These are phyloP conservation scores for Micractinium sp. DNA, from an alignment of 139 green algal genomes.

Conservation along the genomic window DNA sequence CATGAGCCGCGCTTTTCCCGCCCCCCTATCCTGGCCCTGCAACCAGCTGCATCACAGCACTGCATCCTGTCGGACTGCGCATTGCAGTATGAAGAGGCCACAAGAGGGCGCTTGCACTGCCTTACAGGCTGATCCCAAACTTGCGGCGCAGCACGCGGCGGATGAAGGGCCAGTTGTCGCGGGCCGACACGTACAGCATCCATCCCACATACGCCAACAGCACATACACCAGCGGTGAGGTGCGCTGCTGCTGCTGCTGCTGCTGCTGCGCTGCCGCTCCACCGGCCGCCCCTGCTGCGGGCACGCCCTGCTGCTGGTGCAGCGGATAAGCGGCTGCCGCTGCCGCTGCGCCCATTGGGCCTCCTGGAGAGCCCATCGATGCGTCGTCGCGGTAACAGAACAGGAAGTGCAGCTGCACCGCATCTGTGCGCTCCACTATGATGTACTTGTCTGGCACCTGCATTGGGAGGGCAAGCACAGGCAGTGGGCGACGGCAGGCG, in stretches of 20 bases:
- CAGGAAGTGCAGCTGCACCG: slow-evolving; percentile 10
- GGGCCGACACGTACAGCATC: not conserved
- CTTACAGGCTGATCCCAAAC: slow-evolving; percentile 4
- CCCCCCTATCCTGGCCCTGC: too few relatives aligned
- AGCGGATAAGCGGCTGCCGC: not conserved
- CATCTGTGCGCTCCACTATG: slow-evolving; percentile 2
- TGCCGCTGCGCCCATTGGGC: not conserved
- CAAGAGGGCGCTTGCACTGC: not conserved
- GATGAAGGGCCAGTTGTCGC: not conserved
- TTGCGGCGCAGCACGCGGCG: slow-evolving; percentile 10
- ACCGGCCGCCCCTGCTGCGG: not conserved
- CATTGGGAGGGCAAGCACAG: not conserved
- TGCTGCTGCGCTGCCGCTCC: not conserved
- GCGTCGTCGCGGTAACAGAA: slow-evolving; percentile 15
- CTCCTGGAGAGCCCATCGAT: not conserved
- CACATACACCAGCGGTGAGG: slow-evolving; percentile 11
- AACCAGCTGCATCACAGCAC: too few relatives aligned
- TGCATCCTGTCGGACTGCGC: too few relatives aligned
- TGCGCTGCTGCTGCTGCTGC: not conserved
- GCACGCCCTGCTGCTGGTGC: not conserved
- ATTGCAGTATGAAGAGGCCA: not conserved
- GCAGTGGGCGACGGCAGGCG: too few relatives aligned
- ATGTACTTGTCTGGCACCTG: slow-evolving; percentile 34
- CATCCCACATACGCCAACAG: not conserved
- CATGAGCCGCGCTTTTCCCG: too few relatives aligned